phyloP scores from a whole-genome alignment of 805 yeast genomes.

The Yamadazyma insecticola region DNA sequence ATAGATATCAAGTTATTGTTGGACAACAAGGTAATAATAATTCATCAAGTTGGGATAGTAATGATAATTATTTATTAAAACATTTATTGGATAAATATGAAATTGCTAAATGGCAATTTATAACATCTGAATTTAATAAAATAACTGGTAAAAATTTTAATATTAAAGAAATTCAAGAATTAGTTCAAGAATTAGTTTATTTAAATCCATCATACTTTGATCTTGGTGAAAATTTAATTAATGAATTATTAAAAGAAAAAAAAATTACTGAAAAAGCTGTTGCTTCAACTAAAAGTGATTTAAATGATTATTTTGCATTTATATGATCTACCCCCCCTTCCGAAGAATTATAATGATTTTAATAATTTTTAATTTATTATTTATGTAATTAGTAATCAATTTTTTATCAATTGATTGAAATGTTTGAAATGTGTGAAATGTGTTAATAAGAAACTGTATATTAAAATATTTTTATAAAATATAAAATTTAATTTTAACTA shows the following conservation, averaged over 20 bases:
- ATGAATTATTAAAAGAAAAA: constrained; percentile 34
- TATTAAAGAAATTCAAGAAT: constrained; percentile 50
- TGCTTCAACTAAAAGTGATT: constrained; percentile 10
- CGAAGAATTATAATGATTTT: no score
- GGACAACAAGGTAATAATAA: constrained; percentile 79
- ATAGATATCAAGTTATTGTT: constrained; percentile 72
- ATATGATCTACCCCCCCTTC: no score
- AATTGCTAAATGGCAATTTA: constrained; percentile 60
- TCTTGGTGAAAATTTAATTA: constrained; percentile 42
- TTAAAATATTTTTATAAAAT: no score
- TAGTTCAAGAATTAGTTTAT: constrained; percentile 50
- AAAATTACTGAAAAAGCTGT: constrained; percentile 29
- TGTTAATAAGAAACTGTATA: no score
- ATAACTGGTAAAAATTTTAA: constrained; percentile 48
- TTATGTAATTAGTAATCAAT: no score
- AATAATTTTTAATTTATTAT: no score
- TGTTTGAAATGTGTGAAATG: no score
- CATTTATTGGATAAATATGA: constrained; percentile 64
- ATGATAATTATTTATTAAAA: constrained; percentile 50
- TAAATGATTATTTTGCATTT: constrained; percentile 12
- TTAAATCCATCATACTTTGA: constrained; percentile 55
- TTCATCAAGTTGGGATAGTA: constrained; percentile 55
- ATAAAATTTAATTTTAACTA: no score
- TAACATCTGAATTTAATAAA: constrained; percentile 59
- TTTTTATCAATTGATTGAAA: no score